These are phyloP conservation scores for Pichia rugopelliculosa DNA, from an alignment of 805 yeast genomes.

Conservation along the genomic window DNA sequence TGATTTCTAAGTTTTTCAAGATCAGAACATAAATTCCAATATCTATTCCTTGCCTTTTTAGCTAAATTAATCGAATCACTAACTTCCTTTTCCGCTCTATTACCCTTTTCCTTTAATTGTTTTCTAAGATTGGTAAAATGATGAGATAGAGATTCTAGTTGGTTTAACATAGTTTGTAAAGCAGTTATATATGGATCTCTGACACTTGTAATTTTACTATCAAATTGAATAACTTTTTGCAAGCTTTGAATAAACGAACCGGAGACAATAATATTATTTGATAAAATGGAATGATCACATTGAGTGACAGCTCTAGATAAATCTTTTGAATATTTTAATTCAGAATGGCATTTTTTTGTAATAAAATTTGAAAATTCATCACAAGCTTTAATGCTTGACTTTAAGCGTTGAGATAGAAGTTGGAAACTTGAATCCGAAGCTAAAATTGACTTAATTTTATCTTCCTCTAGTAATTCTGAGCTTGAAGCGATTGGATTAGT, in stretches of 20 bases:
- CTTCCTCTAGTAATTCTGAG: slow-evolving; percentile 37
- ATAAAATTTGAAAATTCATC: slow-evolving; percentile 80
- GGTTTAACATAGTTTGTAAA: slow-evolving; percentile 79
- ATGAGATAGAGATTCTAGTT: slow-evolving; percentile 60
- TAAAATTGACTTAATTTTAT: slow-evolving; percentile 44
- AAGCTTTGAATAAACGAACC: slow-evolving; percentile 57
- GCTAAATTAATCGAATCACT: slow-evolving; percentile 74
- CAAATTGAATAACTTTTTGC: slow-evolving; percentile 64
- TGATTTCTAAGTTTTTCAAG: slow-evolving; percentile 68
- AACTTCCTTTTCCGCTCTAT: slow-evolving; percentile 77
- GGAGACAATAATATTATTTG: slow-evolving; percentile 33
- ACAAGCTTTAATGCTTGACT: slow-evolving; percentile 72
- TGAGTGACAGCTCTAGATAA: slow-evolving; percentile 62
- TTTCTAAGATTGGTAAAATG: slow-evolving; percentile 72
- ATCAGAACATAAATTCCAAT: slow-evolving; percentile 76
- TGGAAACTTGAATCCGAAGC: slow-evolving; percentile 74
- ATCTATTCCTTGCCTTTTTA: slow-evolving; percentile 78
- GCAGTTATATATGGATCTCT: slow-evolving; percentile 73
- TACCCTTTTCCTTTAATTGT: slow-evolving; percentile 70
- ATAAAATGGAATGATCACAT: slow-evolving; percentile 22
- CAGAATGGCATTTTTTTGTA: slow-evolving; percentile 69
- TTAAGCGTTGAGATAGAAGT: slow-evolving; percentile 60
- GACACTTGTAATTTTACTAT: slow-evolving; percentile 63
- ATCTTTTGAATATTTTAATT: slow-evolving; percentile 71
- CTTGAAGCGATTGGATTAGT: background rate